phyloP scores from a whole-genome alignment of 371 early-diverging fungal species.

The Encephalitozoon romaleae region DNA sequence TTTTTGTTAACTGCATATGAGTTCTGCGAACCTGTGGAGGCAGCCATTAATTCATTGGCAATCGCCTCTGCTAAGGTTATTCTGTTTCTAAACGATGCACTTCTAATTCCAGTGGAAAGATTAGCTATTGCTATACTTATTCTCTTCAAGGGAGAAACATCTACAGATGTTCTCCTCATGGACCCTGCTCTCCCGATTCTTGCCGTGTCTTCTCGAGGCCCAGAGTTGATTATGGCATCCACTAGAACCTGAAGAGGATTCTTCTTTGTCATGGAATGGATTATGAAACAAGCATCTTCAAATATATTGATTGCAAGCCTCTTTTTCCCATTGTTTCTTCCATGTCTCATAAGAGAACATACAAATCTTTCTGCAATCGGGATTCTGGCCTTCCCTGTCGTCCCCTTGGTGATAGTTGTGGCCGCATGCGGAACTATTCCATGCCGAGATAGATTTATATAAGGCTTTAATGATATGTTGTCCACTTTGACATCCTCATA shows the following conservation, averaged over 20 bases:
- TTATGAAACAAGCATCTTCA: conserved; percentile 97
- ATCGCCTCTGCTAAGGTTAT: conserved; percentile 99
- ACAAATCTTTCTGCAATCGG: conserved; percentile 97
- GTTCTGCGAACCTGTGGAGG: conserved; percentile 64
- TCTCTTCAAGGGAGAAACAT: conserved; percentile 95
- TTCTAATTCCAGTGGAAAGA: conserved; percentile 83
- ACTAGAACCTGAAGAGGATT: conserved; percentile 98
- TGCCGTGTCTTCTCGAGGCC: conserved; percentile 99
- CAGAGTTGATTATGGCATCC: conserved; percentile 98
- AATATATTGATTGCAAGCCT: conserved; percentile 92
- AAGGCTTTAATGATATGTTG: conserved; percentile 51
- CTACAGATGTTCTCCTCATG: conserved; percentile 99
- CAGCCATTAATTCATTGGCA: conserved; percentile 99
- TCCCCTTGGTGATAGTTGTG: conserved; percentile 39
- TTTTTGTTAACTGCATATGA: conserved; percentile 76
- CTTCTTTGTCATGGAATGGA: conserved; percentile 88
- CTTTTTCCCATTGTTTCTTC: conserved; percentile 99
- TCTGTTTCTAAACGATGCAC: conserved; percentile 79
- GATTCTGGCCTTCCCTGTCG: conserved; percentile 66
- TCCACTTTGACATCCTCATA: conserved; percentile 55
- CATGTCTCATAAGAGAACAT: conserved; percentile 99
- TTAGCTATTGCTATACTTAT: conserved; percentile 91
- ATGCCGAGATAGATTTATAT: conserved; percentile 52
- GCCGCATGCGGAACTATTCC: conserved; percentile 59
- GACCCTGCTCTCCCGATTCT: conserved; percentile 97